Evolutionary conservation across 768 basidiomycete species (phyloP), one percentile per base, ranked within the genome.

Genomic region (Cyclocybe cylindracea): DNA sequence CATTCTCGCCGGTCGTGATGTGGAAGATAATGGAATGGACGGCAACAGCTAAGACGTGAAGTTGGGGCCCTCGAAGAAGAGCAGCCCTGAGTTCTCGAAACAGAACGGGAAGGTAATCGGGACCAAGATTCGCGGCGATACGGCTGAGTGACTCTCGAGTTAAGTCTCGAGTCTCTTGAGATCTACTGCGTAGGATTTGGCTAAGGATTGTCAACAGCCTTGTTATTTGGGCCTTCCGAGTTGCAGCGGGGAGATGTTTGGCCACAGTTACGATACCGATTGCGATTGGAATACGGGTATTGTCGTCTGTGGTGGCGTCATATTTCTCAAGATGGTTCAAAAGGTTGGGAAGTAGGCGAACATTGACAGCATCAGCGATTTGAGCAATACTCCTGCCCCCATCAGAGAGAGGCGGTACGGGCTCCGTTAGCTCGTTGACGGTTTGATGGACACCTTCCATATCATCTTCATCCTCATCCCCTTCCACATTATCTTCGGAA

Each of bases 161-260:
- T 35, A 95, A 77, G 60, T 97, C 94, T 52, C 97, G 78, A 1
- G 91, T 93, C 59, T 98, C 94, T 64, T 95, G 93, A 10, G 94
- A 94, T 59, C 84, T 88, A 66, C 93, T 97, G n/a, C 93, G 88
- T 37, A 99, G 76, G 35, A 89, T 86, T 62, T 98, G 96, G 60
- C 88, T 85, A 49, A 98, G 80, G 18, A 89, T 83, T 1, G 93
- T 98, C 53, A 98, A 64, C 10, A 98, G 73, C 24, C 86, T 82
- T 0, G 81, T 72, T 18, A 94, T 79, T 57, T 97, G 93, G 0
- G 81, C 72, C 33, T 86, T 80, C 8, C 85, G 81, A 0, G 74
- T 69, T 1, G 75, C 68, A 11, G 71, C 70, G 0, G 97, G 95
- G 24, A 98, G 80, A 62, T 91, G 83, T 54, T 83, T 75, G 2